Evolutionary conservation across 2,329 filamentous ascomycete species (phyloP), one percentile per base, ranked within the genome.

Genomic region (Phyllosticta capitalensis): DNA sequence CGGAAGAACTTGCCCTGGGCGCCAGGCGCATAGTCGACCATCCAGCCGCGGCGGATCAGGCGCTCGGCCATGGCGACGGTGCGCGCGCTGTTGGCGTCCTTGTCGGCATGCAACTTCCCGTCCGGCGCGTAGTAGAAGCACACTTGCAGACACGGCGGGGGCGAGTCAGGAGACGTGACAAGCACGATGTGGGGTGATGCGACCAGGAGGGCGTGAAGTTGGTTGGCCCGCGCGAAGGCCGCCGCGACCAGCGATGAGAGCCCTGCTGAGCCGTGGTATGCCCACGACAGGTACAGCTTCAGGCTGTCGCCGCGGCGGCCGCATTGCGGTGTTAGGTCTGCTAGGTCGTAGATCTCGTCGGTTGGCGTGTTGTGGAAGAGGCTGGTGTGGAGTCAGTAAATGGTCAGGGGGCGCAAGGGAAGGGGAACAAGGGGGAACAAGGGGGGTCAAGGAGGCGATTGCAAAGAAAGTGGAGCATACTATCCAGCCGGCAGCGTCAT

Each of bases 261-360:
- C 1, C 92, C 90, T 2, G 77, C 70, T 0, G 82, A 80, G 24
- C 94, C 94, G 73, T 96, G 90, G 77, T 95, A 96, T 56, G 90
- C 83, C 89, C 94, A 96, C 2, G 86, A 82, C 4, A 97, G 79
- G 22, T 90, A 92, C 51, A 97, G 79, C 75, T 97, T 99, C 55
- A 97, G 78, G 33, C 82, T 83, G 74, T 97, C 94, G 14, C 86
- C 91, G 30, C 89, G 82, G 0, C 94, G 85, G 3, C 94, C 94
- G 72, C 94, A 97, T 75, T 97, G 94, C 38, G 96, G 83, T 1
- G 92, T 96, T 60, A 97, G 76, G 68, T 97, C 92, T 1, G 92
- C 94, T 24, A 97, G 78, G 71, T 97, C 94, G 84, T 89, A 95
- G 12, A 90, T 78, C 61, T 92, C 69, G 63, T 63, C 59, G 1